Conservation (phyloP, 345 rosid genomes). For the Euphorbia lathyris region DNA sequence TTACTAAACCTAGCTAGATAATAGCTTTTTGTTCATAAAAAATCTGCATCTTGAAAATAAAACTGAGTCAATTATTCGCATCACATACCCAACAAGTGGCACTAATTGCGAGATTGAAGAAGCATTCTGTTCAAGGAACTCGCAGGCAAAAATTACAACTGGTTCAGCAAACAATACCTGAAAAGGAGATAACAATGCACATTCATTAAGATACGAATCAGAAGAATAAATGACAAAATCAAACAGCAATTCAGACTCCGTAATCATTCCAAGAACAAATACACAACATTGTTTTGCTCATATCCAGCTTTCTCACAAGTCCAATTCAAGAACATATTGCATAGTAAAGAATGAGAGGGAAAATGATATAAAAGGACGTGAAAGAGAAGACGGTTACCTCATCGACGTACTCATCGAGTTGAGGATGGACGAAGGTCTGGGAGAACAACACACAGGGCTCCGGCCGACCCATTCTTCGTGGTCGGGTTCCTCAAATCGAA, state of each 20-base stretch:
- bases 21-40: neutral
- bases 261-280: neutral
- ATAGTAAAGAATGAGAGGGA: neutral
- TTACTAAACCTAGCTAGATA: neutral
- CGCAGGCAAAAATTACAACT: constrained; percentile 85
- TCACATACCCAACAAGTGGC: constrained; percentile 73
- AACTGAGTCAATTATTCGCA: neutral
- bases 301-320: neutral
- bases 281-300: too few species aligned
- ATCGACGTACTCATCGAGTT: constrained; percentile 93
- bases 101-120: constrained; percentile 77
- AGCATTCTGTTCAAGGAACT: constrained; percentile 87
- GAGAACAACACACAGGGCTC: constrained; percentile 91
- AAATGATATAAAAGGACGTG: neutral
- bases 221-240: too few species aligned
- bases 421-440: constrained; percentile 92
- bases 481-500: constrained; percentile 1
- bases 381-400: constrained; percentile 47
- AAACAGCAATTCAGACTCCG: neutral
- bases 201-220: neutral
- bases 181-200: constrained; percentile 5
- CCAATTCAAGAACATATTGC: neutral
- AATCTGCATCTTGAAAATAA: neutral
- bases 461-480: constrained; percentile 65
- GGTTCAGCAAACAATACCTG: constrained; percentile 97